Percentiles rank a stretch among this genome's conserved stretches.
Conservation (phyloP, 345 rosid genomes). For the Bruguiera sexangula region DNA sequence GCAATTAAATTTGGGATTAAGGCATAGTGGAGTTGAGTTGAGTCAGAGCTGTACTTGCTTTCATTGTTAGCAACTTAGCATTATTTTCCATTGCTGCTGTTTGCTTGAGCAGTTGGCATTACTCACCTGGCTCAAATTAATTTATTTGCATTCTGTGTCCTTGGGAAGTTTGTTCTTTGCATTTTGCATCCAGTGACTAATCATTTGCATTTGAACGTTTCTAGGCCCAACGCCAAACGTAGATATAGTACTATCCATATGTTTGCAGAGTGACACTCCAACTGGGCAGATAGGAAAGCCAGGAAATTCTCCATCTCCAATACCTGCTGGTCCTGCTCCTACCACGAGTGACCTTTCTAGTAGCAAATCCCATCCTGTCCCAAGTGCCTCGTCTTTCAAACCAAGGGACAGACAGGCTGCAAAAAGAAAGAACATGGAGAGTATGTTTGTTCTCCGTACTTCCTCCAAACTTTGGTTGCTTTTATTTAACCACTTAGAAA, state of each 20-base stretch:
- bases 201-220: slow-evolving; percentile 3
- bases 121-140: no score
- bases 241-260: slow-evolving; percentile 77
- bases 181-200: slow-evolving; percentile 2
- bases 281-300: slow-evolving; percentile 42
- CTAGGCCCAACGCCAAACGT: slow-evolving; percentile 77
- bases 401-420: slow-evolving; percentile 53
- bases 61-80: no score
- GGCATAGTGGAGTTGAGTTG: neutral
- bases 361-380: slow-evolving; percentile 48
- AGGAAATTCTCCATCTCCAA: slow-evolving; percentile 29
- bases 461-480: neutral
- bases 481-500: neutral
- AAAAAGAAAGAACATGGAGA: slow-evolving; percentile 63
- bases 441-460: slow-evolving; percentile 30
- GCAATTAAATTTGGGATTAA: no score
- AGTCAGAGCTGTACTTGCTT: neutral
- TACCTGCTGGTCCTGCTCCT: slow-evolving; percentile 42
- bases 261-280: slow-evolving; percentile 74
- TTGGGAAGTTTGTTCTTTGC: no score
- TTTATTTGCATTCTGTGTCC: no score
- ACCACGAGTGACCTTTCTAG: slow-evolving; percentile 63
- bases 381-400: slow-evolving; percentile 60
- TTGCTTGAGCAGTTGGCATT: no score
- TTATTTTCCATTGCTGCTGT: no score